Conservation (phyloP, 805 yeast species). For the Candida qinlingensis region DNA sequence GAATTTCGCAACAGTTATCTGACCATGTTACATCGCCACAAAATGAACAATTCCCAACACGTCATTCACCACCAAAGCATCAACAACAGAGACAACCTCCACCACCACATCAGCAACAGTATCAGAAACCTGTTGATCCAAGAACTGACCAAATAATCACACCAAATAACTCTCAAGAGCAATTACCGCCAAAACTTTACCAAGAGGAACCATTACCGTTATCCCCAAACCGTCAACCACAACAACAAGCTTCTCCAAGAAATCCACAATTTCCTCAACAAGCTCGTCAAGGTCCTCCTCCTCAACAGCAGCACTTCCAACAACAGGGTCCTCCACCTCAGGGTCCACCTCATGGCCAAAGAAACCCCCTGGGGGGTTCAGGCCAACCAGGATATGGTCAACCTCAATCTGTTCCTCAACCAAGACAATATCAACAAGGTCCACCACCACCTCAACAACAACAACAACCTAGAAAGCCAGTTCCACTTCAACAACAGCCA, state of each 20-base stretch:
- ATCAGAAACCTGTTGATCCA: constrained; percentile 16
- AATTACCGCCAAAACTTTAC: background rate
- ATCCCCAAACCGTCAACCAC: constrained; percentile 5
- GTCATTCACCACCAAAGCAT: background rate
- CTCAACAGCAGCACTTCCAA: constrained; percentile 1
- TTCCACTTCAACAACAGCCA: constrained; percentile 1
- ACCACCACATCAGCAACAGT: constrained; percentile 6
- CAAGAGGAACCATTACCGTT: constrained; percentile 3
- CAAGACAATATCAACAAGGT: constrained; percentile 4
- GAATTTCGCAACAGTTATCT: constrained; percentile 16
- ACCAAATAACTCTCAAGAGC: constrained; percentile 18
- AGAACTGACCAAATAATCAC: constrained; percentile 21
- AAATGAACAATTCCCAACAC: background rate
- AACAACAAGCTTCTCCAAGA: background rate
- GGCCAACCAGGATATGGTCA: background rate
- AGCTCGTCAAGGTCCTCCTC: constrained; percentile 8
- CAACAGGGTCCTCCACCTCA: constrained; percentile 1
- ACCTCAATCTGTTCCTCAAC: background rate
- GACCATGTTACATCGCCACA: constrained; percentile 5
- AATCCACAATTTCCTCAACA: background rate
- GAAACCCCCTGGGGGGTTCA: background rate
- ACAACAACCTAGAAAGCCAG: background rate
- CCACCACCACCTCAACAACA: constrained; percentile 2
- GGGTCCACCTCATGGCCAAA: background rate
- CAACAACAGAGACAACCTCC: constrained; percentile 6